phyloP scores from a whole-genome alignment of 345 rosid genomes.

The Camelina laxa region DNA sequence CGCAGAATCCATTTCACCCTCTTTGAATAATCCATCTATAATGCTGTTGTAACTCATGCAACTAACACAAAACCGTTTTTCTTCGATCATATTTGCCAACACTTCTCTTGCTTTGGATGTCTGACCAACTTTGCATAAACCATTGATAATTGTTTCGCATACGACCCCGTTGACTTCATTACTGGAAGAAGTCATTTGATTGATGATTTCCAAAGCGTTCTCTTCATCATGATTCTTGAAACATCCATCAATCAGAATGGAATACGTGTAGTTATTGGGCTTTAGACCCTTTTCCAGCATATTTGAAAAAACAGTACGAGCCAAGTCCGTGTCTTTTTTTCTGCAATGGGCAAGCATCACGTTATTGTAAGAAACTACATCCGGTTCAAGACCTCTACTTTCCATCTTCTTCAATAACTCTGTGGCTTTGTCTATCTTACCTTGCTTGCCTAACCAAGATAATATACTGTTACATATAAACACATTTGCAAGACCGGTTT shows the following conservation, averaged over 20 bases:
- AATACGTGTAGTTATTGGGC: slow-evolving; percentile 64
- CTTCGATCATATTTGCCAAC: slow-evolving; percentile 51
- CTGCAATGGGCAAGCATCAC: slow-evolving; percentile 65
- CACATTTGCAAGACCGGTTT: slow-evolving; percentile 55
- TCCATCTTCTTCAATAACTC: slow-evolving; percentile 66
- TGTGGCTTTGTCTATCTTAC: slow-evolving; percentile 62
- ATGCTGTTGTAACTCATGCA: slow-evolving; percentile 67
- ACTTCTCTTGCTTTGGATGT: slow-evolving; percentile 58
- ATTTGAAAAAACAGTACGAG: slow-evolving; percentile 49
- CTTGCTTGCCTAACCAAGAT: slow-evolving; percentile 58
- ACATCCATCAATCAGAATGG: slow-evolving; percentile 70
- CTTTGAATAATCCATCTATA: slow-evolving; percentile 70
- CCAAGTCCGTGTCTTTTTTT: slow-evolving; percentile 53
- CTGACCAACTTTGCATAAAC: slow-evolving; percentile 67
- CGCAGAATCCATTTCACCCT: slow-evolving; percentile 60
- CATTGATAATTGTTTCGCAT: slow-evolving; percentile 59
- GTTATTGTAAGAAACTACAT: slow-evolving; percentile 63
- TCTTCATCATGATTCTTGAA: slow-evolving; percentile 55
- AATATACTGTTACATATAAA: slow-evolving; percentile 60
- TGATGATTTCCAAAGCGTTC: slow-evolving; percentile 54
- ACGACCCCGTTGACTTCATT: slow-evolving; percentile 60
- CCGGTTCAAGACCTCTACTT: slow-evolving; percentile 50
- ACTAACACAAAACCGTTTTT: slow-evolving; percentile 52
- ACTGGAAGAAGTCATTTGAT: slow-evolving; percentile 56
- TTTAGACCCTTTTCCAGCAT: slow-evolving; percentile 59